These are phyloP conservation scores for Sporothrix schenckii DNA, from an alignment of 2,329 filamentous ascomycete species.

Conservation along the genomic window DNA sequence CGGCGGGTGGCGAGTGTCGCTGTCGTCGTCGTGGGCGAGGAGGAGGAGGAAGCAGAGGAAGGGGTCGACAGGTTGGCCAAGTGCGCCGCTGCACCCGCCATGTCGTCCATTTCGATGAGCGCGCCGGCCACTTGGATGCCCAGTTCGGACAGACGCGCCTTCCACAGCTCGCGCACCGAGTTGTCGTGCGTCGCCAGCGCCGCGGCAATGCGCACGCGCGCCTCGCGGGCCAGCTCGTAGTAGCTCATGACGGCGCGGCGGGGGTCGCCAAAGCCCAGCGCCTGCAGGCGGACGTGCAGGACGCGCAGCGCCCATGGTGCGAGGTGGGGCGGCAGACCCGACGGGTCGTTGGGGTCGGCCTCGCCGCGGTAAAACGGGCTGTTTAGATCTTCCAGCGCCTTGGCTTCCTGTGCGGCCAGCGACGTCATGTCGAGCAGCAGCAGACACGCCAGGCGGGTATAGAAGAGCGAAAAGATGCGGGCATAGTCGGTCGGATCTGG, in stretches of 20 bases:
- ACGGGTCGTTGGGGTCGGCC: constrained; percentile 26
- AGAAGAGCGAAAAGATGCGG: constrained; percentile 75
- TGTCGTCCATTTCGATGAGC: constrained; percentile 83
- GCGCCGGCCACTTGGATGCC: constrained; percentile 68
- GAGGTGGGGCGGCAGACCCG: constrained; percentile 49
- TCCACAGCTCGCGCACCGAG: constrained; percentile 68
- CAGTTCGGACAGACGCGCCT: constrained; percentile 70
- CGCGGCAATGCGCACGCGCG: constrained; percentile 61
- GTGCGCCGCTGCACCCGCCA: constrained; percentile 76
- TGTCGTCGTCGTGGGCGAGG: constrained; percentile 30
- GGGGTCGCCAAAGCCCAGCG: constrained; percentile 81
- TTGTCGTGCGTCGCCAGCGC: constrained; percentile 52
- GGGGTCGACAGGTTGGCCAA: constrained; percentile 58
- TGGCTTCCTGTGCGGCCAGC: constrained; percentile 69
- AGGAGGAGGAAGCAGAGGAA: neutral
- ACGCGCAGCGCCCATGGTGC: constrained; percentile 88
- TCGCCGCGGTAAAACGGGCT: constrained; percentile 60
- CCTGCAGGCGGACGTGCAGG: constrained; percentile 79
- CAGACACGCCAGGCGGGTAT: constrained; percentile 79
- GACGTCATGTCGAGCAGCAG: constrained; percentile 73
- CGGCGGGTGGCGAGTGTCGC: constrained; percentile 37
- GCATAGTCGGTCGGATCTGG: constrained; percentile 60
- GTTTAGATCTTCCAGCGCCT: constrained; percentile 65
- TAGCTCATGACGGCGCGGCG: constrained; percentile 85
- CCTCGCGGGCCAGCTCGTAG: constrained; percentile 83